Evolutionary conservation across 441 rosid species (phyloP).

Genomic region (Adansonia grandidieri): DNA sequence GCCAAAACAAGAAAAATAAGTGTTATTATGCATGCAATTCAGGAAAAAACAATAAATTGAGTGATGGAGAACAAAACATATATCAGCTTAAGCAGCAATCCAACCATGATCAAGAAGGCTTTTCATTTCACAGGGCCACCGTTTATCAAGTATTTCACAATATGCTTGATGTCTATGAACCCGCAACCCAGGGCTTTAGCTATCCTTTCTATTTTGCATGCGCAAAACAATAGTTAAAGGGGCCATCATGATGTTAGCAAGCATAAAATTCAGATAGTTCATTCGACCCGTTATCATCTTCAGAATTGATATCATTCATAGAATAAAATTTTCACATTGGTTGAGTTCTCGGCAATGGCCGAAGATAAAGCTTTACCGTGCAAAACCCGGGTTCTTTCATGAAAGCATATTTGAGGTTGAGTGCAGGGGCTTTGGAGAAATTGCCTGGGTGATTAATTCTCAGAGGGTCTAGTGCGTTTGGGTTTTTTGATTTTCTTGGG

Average conservation of each 20-base stretch:
- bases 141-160: constrained; percentile 86
- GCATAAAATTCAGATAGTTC: constrained; percentile 51
- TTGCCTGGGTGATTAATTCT: too few relatives aligned
- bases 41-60: too few relatives aligned
- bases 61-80: too few relatives aligned
- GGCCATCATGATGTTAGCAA: too few relatives aligned
- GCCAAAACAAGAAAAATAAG: not conserved
- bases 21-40: too few relatives aligned
- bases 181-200: constrained; percentile 62
- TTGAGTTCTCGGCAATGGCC: constrained; percentile 39
- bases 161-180: constrained; percentile 92
- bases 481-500: too few relatives aligned
- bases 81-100: constrained; percentile 92
- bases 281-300: constrained; percentile 77
- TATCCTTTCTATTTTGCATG: constrained; percentile 34
- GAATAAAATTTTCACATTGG: constrained; percentile 37
- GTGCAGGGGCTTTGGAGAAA: too few relatives aligned
- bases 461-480: too few relatives aligned
- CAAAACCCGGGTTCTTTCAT: constrained; percentile 81
- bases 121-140: constrained; percentile 90
- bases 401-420: constrained; percentile 57
- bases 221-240: too few relatives aligned
- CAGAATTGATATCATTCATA: constrained; percentile 44
- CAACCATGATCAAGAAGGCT: constrained; percentile 99
- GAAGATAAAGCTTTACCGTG: constrained; percentile 67